phyloP scores from a whole-genome alignment of 1,139 yeast species.

The Debaryomyces fabryi region DNA sequence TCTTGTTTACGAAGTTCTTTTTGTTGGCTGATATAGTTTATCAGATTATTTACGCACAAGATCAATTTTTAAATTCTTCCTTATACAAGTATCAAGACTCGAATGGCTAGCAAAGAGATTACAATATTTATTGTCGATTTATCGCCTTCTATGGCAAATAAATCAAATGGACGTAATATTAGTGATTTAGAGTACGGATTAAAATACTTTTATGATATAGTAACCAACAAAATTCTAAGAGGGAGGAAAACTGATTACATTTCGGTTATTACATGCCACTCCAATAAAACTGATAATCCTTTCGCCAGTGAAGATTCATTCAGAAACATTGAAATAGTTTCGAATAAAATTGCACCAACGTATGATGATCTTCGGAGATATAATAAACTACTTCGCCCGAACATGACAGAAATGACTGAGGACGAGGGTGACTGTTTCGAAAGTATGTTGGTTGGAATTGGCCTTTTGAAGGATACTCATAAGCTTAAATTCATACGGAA shows the following conservation, averaged over 20 bases:
- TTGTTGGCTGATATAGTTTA: neutral
- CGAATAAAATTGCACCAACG: slow-evolving; percentile 26
- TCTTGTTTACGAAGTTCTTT: neutral
- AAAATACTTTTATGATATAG: slow-evolving; percentile 43
- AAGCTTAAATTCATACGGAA: slow-evolving; percentile 36
- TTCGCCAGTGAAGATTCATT: slow-evolving; percentile 24
- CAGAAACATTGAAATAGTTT: slow-evolving; percentile 30
- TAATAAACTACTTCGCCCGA: slow-evolving; percentile 14
- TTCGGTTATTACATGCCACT: slow-evolving; percentile 48
- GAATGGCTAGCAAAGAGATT: slow-evolving; percentile 46
- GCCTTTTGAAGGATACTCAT: slow-evolving; percentile 31
- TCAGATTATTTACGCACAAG: neutral
- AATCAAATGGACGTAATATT: slow-evolving; percentile 20
- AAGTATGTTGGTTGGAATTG: slow-evolving; percentile 34
- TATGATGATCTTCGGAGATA: slow-evolving; percentile 24
- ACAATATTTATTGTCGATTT: slow-evolving; percentile 59
- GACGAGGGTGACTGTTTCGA: slow-evolving; percentile 29
- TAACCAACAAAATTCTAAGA: slow-evolving; percentile 45
- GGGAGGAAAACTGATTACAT: slow-evolving; percentile 62
- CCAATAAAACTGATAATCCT: slow-evolving; percentile 26
- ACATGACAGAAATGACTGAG: slow-evolving; percentile 9
- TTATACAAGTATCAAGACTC: neutral
- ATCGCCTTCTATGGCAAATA: slow-evolving; percentile 44
- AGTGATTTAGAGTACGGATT: slow-evolving; percentile 42
- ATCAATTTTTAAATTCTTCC: neutral